phyloP scores from a whole-genome alignment of 2,329 filamentous ascomycete species.

The Ceratocystis eucalypticola region DNA sequence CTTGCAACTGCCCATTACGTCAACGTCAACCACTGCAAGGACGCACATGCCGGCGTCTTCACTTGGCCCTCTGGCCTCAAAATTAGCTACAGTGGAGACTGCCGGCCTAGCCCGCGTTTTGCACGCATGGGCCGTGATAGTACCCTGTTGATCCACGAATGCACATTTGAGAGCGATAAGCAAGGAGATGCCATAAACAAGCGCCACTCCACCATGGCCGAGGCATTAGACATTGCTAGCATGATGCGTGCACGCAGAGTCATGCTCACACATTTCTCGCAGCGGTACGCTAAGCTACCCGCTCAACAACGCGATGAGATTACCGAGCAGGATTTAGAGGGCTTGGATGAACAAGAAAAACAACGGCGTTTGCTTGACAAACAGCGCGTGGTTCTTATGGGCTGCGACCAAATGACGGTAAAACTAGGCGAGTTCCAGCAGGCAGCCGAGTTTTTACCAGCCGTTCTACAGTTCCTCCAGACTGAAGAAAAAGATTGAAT shows the following conservation, averaged over 20 bases:
- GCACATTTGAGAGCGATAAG: constrained; percentile 86
- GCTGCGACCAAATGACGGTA: constrained; percentile 68
- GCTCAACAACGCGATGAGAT: constrained; percentile 36
- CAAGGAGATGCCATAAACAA: constrained; percentile 66
- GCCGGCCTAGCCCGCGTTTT: constrained; percentile 62
- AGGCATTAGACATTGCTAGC: constrained; percentile 66
- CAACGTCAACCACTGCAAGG: constrained; percentile 63
- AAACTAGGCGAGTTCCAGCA: constrained; percentile 56
- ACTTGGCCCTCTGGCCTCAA: constrained; percentile 72
- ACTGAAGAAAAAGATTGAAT: constrained; percentile 22
- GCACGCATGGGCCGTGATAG: constrained; percentile 55
- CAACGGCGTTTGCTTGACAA: constrained; percentile 34
- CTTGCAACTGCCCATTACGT: constrained; percentile 54
- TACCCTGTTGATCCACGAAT: constrained; percentile 86
- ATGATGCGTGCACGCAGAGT: constrained; percentile 69
- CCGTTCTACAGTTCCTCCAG: constrained; percentile 40
- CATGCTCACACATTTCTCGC: constrained; percentile 86
- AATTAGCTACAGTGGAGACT: constrained; percentile 88
- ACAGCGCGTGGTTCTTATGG: constrained; percentile 47
- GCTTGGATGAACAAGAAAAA: constrained; percentile 21
- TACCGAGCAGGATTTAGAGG: constrained; percentile 29
- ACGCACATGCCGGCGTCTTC: constrained; percentile 61
- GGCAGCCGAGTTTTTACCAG: constrained; percentile 48
- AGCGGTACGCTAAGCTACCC: constrained; percentile 72
- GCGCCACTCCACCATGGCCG: constrained; percentile 77